phyloP scores from a whole-genome alignment of 208 protist genomes.

The Trypanosoma theileri region DNA sequence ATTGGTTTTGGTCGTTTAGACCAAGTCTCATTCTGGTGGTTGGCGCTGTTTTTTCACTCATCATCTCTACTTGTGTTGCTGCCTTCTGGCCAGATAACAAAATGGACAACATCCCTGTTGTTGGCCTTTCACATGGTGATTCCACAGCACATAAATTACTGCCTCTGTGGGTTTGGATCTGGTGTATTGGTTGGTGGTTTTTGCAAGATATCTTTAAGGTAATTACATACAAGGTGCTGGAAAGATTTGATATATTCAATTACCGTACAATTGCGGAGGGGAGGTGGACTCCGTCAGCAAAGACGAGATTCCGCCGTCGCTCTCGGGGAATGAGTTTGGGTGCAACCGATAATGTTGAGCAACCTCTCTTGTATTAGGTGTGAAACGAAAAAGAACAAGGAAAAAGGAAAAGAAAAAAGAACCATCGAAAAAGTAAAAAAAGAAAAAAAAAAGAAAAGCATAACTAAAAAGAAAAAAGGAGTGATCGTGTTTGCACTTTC shows the following conservation, averaged over 20 bases:
- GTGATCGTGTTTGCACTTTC: background rate
- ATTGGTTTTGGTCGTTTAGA: conserved; percentile 29
- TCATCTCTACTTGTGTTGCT: conserved; percentile 29
- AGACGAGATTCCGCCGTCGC: conserved; percentile 15
- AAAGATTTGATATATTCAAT: conserved; percentile 38
- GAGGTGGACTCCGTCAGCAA: conserved; percentile 21
- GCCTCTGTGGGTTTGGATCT: conserved; percentile 49
- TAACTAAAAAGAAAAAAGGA: background rate
- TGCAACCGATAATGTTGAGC: conserved; percentile 26
- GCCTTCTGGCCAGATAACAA: conserved; percentile 35
- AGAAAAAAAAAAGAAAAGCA: conserved; percentile 11
- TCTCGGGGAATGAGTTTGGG: conserved; percentile 30
- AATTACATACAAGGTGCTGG: conserved; percentile 22
- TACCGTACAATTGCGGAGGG: conserved; percentile 28
- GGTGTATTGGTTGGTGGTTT: conserved; percentile 55
- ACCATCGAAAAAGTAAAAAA: conserved; percentile 9
- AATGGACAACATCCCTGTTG: conserved; percentile 25
- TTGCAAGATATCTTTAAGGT: conserved; percentile 48
- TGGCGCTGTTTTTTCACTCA: conserved; percentile 28
- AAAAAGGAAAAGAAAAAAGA: background rate
- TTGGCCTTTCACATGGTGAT: conserved; percentile 34
- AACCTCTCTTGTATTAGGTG: conserved; percentile 22
- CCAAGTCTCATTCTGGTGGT: conserved; percentile 24
- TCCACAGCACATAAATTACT: conserved; percentile 24
- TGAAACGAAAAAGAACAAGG: background rate